Evolutionary conservation across 2,329 filamentous ascomycete species (phyloP).

Genomic region (Tothia fuscella): DNA sequence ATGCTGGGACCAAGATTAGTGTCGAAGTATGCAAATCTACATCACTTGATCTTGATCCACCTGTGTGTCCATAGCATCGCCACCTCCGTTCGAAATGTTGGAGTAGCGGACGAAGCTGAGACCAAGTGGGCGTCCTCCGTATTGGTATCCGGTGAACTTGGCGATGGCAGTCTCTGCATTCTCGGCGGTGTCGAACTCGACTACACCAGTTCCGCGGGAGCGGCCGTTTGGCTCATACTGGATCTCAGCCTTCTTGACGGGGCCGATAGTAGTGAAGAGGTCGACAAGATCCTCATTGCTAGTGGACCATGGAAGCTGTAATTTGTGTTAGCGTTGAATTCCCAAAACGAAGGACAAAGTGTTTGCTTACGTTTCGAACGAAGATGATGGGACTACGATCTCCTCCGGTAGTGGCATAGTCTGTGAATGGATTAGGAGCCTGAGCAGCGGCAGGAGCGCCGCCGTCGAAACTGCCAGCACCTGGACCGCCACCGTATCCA

Average conservation of each 20-base stretch:
- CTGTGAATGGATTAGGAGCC: conserved; percentile 80
- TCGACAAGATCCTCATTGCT: conserved; percentile 97
- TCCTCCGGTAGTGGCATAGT: conserved; percentile 75
- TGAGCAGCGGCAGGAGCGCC: conserved; percentile 35
- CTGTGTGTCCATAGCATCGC: conserved; percentile 69
- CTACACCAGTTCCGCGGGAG: conserved; percentile 91
- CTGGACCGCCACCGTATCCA: conserved; percentile 28
- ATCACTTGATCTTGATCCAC: conserved; percentile 78
- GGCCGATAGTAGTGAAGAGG: conserved; percentile 93
- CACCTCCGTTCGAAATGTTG: conserved; percentile 45
- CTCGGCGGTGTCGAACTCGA: conserved; percentile 72
- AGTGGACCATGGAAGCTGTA: conserved; percentile 90
- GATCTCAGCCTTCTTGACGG: conserved; percentile 97
- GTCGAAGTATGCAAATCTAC: conserved; percentile 37
- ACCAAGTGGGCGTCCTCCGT: conserved; percentile 86
- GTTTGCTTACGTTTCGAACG: conserved; percentile 84
- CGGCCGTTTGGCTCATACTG: conserved; percentile 96
- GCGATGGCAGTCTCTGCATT: conserved; percentile 89
- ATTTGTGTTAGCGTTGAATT: conserved; percentile 16
- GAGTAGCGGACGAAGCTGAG: conserved; percentile 91
- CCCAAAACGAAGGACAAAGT: conserved; percentile 13
- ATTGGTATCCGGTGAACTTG: conserved; percentile 97
- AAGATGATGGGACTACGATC: conserved; percentile 80
- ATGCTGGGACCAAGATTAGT: too few relatives aligned
- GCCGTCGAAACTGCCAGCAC: conserved; percentile 21